These are phyloP conservation scores for Pythium dissotocum DNA, from an alignment of 352 stramenopile genomes.

Conservation along the genomic window DNA sequence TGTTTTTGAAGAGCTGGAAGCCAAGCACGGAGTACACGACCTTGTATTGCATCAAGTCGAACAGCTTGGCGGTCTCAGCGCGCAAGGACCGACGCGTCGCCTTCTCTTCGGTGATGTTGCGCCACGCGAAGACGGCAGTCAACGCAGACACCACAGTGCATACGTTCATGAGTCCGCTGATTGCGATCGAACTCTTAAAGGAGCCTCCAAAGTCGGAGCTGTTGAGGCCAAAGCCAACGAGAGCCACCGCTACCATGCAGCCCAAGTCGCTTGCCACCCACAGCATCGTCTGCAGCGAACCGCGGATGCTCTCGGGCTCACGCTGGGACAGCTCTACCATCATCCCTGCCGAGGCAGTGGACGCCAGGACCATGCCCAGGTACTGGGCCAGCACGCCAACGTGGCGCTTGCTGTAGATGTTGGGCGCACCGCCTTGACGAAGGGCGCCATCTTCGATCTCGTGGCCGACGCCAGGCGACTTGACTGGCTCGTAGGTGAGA, in stretches of 20 bases:
- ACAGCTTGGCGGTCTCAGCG: slow-evolving; percentile 27
- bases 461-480: slow-evolving; percentile 11
- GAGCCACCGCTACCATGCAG: slow-evolving; percentile 15
- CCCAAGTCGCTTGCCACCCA: slow-evolving; percentile 19
- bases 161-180: slow-evolving; percentile 17
- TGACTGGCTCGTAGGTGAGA: slow-evolving; percentile 12
- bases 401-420: slow-evolving; percentile 35
- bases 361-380: slow-evolving; percentile 53
- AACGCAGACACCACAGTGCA: slow-evolving; percentile 16
- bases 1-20: slow-evolving; percentile 35
- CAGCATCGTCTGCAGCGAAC: slow-evolving; percentile 35
- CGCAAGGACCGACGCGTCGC: slow-evolving; percentile 11
- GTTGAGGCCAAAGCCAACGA: slow-evolving; percentile 41
- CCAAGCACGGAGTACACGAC: slow-evolving; percentile 35
- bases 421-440: slow-evolving; percentile 27
- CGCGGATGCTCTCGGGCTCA: slow-evolving; percentile 32
- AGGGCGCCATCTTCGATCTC: slow-evolving; percentile 35
- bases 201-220: slow-evolving; percentile 29
- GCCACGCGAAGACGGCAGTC: slow-evolving; percentile 8
- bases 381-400: slow-evolving; percentile 41
- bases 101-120: slow-evolving; percentile 29
- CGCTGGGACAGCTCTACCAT: slow-evolving; percentile 38
- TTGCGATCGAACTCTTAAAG: slow-evolving; percentile 10
- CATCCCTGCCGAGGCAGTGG: slow-evolving; percentile 45
- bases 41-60: slow-evolving; percentile 29